Evolutionary conservation across 2,329 filamentous ascomycete species (phyloP).

Genomic region (Claviceps monticola): DNA sequence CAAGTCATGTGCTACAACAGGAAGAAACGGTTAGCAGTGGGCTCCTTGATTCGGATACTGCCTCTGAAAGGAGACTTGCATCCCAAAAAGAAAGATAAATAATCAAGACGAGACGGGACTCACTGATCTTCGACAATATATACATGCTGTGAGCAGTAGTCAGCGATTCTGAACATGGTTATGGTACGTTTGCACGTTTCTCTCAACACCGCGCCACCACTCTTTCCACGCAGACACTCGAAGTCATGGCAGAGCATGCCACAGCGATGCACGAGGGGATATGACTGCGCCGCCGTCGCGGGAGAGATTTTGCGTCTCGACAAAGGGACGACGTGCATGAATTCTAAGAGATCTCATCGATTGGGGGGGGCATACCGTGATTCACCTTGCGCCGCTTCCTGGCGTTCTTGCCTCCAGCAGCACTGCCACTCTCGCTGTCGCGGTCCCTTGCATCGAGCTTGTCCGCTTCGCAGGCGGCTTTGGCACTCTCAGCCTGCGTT

Average conservation of each 20-base stretch:
- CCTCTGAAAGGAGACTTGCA: neutral
- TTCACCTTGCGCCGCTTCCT: slow-evolving; percentile 85
- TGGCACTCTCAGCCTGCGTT: slow-evolving; percentile 10
- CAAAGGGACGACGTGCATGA: neutral
- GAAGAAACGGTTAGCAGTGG: slow-evolving; percentile 8
- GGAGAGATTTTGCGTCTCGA: neutral
- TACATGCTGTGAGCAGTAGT: slow-evolving; percentile 45
- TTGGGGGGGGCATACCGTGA: slow-evolving; percentile 49
- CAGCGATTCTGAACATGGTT: neutral
- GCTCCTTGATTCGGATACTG: neutral
- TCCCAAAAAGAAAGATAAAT: neutral
- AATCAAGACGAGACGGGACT: slow-evolving; percentile 28
- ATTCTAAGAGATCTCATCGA: neutral
- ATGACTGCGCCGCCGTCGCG: neutral
- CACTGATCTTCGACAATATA: slow-evolving; percentile 84
- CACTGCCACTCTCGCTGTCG: neutral
- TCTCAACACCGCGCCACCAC: too few species aligned
- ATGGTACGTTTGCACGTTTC: neutral
- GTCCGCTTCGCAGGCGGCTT: slow-evolving; percentile 12
- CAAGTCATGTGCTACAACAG: slow-evolving; percentile 70
- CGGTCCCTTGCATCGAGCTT: slow-evolving; percentile 6
- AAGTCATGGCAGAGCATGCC: neutral
- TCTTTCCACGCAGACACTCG: neutral
- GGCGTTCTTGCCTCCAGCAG: slow-evolving; percentile 37
- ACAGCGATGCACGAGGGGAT: neutral